phyloP scores from a whole-genome alignment of 1,139 yeast genomes.

The Kodamaea plutei region DNA sequence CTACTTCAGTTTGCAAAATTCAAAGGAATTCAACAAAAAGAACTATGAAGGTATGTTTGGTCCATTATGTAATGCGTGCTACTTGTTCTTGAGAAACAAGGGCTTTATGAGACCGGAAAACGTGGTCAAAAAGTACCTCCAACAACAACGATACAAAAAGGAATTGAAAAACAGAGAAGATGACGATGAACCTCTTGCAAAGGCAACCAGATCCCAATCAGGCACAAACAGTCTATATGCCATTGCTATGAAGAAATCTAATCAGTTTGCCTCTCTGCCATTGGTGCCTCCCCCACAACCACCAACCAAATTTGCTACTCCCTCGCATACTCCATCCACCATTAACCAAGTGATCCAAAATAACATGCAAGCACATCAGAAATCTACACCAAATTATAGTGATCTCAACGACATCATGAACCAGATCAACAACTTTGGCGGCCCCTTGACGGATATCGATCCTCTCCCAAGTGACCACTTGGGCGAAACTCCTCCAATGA shows the following conservation, averaged over 20 bases:
- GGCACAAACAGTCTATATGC: slow-evolving; percentile 13
- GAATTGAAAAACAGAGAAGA: slow-evolving; percentile 29
- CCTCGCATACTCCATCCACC: slow-evolving; percentile 43
- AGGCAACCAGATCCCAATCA: slow-evolving; percentile 8
- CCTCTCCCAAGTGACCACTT: slow-evolving; percentile 37
- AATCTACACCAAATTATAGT: slow-evolving; percentile 31
- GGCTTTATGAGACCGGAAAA: slow-evolving; percentile 52
- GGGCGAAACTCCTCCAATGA: slow-evolving; percentile 43
- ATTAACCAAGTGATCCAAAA: slow-evolving; percentile 36
- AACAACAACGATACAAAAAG: slow-evolving; percentile 42
- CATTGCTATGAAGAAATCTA: slow-evolving; percentile 17
- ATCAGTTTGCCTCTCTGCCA: slow-evolving; percentile 23
- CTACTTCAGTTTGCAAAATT: slow-evolving; percentile 35
- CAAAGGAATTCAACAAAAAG: slow-evolving; percentile 37
- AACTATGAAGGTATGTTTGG: slow-evolving; percentile 50
- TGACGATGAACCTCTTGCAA: no score
- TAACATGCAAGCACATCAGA: slow-evolving; percentile 8
- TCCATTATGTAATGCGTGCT: slow-evolving; percentile 50
- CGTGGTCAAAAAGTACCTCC: slow-evolving; percentile 45
- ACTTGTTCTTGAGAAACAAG: slow-evolving; percentile 42
- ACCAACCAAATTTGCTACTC: slow-evolving; percentile 33
- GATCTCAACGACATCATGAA: slow-evolving; percentile 46
- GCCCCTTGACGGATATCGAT: slow-evolving; percentile 54
- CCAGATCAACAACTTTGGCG: slow-evolving; percentile 47
- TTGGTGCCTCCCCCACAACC: slow-evolving; percentile 15